These are phyloP conservation scores for Penicillium waksmanii DNA, from an alignment of 495 filamentous ascomycete species.

Conservation along the genomic window DNA sequence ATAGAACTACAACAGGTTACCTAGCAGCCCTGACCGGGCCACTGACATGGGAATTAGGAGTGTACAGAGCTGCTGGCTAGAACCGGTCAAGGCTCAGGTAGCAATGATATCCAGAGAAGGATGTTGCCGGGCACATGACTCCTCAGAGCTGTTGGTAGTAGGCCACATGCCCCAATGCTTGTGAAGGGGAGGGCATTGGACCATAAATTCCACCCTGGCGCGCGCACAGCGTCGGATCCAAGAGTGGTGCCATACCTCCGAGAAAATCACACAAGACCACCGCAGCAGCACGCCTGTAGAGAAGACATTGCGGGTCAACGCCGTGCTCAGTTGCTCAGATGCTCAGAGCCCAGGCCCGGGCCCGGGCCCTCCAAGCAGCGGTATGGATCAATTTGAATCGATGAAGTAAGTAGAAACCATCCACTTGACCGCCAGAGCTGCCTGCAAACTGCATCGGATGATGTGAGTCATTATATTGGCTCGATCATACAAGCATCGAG, in stretches of 20 bases:
- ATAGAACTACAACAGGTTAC: constrained; percentile 20
- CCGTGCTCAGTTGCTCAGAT: not conserved
- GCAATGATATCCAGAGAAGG: not conserved
- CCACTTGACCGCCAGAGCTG: constrained; percentile 20
- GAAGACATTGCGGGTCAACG: constrained; percentile 6
- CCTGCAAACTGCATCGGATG: constrained; percentile 4
- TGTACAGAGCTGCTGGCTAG: constrained; percentile 8
- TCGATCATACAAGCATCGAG: constrained; percentile 15
- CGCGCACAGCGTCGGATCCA: constrained; percentile 9
- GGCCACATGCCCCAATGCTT: not conserved
- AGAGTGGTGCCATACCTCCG: constrained; percentile 2
- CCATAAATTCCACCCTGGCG: not conserved
- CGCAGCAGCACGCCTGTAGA: constrained; percentile 15
- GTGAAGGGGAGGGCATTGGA: not conserved
- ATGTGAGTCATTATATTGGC: constrained; percentile 18
- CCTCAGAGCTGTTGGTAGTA: not conserved
- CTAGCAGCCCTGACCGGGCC: constrained; percentile 17
- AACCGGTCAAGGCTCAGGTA: constrained; percentile 6
- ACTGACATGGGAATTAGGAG: constrained; percentile 8
- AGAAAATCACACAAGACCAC: constrained; percentile 16
- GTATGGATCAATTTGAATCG: constrained; percentile 5
- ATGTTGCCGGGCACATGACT: not conserved
- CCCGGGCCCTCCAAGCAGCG: constrained; percentile 8
- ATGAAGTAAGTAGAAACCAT: not conserved
- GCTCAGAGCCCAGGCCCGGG: not conserved